Conservation (phyloP, 768 basidiomycete genomes). For the Phaffia tasmanica region DNA sequence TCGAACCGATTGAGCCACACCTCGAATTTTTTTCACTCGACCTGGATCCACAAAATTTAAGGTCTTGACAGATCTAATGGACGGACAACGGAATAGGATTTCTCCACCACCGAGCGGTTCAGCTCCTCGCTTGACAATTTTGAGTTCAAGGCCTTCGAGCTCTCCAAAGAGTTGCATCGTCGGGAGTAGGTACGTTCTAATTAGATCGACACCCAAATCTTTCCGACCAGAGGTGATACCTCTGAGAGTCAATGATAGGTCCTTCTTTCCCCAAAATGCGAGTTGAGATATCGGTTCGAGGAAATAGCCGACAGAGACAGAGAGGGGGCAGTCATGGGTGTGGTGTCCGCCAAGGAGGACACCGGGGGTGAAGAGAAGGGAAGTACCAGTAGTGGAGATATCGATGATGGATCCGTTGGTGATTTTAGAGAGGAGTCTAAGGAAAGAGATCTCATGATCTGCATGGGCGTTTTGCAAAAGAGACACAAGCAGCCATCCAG, state of each 20-base stretch:
- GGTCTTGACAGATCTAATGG: conserved; percentile 81
- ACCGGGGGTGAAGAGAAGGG: conserved; percentile 83
- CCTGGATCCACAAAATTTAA: conserved; percentile 85
- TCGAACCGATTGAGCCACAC: conserved; percentile 89
- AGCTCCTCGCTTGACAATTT: conserved; percentile 92
- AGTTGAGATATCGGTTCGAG: conserved; percentile 80
- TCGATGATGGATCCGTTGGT: conserved; percentile 92
- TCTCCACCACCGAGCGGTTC: conserved; percentile 84
- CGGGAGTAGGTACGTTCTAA: conserved; percentile 80
- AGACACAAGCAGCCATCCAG: too few species aligned
- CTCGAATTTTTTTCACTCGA: conserved; percentile 85
- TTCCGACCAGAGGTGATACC: conserved; percentile 88
- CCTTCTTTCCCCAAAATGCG: conserved; percentile 83
- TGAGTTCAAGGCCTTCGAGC: conserved; percentile 76
- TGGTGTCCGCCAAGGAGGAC: conserved; percentile 71
- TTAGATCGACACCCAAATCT: conserved; percentile 81
- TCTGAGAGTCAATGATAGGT: conserved; percentile 64
- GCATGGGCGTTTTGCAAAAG: not conserved
- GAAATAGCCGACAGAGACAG: conserved; percentile 86
- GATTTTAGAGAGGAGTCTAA: conserved; percentile 75
- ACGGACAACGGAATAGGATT: conserved; percentile 81
- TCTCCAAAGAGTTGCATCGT: conserved; percentile 84
- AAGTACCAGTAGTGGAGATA: conserved; percentile 92
- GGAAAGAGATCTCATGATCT: conserved; percentile 88
- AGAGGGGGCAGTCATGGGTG: conserved; percentile 76